phyloP scores from a whole-genome alignment of 495 filamentous ascomycete species.

The Hypoxylon cercidicola region DNA sequence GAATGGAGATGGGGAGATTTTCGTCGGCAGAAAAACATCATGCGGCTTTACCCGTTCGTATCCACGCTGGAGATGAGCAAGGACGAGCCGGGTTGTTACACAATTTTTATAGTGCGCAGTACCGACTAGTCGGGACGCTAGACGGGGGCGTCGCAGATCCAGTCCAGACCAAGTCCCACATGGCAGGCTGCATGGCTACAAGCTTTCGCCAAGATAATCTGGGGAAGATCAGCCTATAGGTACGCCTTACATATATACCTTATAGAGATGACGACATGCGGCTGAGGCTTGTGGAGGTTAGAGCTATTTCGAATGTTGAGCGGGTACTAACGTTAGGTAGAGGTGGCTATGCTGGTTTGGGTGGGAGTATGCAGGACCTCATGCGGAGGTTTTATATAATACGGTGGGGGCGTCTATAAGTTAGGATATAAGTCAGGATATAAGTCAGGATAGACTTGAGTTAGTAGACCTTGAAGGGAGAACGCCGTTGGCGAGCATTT shows the following conservation, averaged over 20 bases:
- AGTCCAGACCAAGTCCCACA: constrained; percentile 15
- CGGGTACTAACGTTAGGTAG: no score
- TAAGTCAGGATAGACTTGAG: no score
- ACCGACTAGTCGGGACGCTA: constrained; percentile 26
- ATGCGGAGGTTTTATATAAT: neutral
- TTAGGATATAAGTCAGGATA: no score
- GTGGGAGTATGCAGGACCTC: neutral
- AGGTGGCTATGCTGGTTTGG: no score
- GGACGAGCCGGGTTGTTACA: constrained; percentile 2
- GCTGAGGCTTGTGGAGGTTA: neutral
- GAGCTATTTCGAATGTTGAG: no score
- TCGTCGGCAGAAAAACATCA: neutral
- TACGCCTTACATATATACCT: neutral
- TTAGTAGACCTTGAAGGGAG: no score
- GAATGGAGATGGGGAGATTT: neutral
- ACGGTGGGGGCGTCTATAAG: no score
- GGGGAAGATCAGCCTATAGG: constrained; percentile 2
- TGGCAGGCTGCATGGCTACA: no score
- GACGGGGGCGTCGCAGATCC: constrained; percentile 6
- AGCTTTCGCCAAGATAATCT: constrained; percentile 13
- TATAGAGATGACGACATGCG: neutral
- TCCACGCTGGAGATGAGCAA: neutral
- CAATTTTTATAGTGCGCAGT: neutral
- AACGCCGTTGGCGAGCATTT: no score
- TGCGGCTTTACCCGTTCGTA: neutral